Evolutionary conservation across 768 basidiomycete species (phyloP), one percentile per base, ranked within the genome.

Genomic region (Trametes cingulata): DNA sequence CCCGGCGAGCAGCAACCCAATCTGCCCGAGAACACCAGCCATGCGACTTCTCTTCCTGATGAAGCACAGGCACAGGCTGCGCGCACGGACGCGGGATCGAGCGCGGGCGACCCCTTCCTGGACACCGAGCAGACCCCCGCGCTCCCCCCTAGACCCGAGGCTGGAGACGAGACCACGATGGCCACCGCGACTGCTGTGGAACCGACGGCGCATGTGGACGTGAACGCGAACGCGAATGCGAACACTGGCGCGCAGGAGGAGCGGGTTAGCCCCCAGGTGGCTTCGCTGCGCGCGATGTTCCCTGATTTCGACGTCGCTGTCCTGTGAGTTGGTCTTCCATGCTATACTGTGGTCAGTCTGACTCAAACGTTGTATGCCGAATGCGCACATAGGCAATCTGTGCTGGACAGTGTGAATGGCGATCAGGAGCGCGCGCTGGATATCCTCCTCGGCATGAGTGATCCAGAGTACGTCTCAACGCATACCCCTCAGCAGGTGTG

Each of bases 361-460:
- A 10, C 29, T 59, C 29, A 48, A 49, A 13, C 33, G 41, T 35
- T 25, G 33, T 8, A 48, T 42, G 55, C 25, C 29, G 37, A 13
- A 49, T 39, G 17, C 24, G 10, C 50, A 9, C 48, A 17, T 43
- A 90, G 88, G 40, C 79, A 80, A 68, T 86, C 85, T 8, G 87
- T 95, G 0, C 77, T 95, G 47, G 84, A 91, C 59, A 87, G 87
- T 6, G 88, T 87, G 6, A 68, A 76, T n/a, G 81, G 86, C 12
- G 76, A 90, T 64, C 85, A 91, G 63, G 90, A 90, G 62, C 80
- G 79, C 27, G 92, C 92, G 5, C 80, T 93, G 56, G 91, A 94
- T 66, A 75, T 80, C 1, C 78, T 95, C 9, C 81, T 95, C 7
- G 88, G 86, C 10, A 93, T 95, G 92, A 92, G 81, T 73, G 93